phyloP scores from a whole-genome alignment of 2,329 filamentous ascomycete species.

The Diaporthe vexans region DNA sequence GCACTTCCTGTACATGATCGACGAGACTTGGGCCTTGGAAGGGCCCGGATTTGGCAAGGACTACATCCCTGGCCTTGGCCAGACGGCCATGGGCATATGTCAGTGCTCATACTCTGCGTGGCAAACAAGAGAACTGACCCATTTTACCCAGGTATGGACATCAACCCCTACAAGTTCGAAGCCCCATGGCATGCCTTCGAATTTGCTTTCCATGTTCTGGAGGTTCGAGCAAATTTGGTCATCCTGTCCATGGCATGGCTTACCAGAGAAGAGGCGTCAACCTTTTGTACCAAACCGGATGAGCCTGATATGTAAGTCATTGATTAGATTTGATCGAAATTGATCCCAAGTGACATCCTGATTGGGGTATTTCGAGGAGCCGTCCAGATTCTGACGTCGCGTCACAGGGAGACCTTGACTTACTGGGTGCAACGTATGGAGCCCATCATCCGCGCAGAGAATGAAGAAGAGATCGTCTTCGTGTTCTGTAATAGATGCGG shows the following conservation, averaged over 20 bases:
- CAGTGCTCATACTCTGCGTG: constrained; percentile 46
- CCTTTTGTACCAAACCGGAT: constrained; percentile 61
- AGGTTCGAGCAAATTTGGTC: constrained; percentile 70
- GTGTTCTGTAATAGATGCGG: constrained; percentile 81
- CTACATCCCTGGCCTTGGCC: constrained; percentile 62
- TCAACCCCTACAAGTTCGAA: constrained; percentile 70
- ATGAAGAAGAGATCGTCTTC: constrained; percentile 72
- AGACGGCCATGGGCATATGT: constrained; percentile 72
- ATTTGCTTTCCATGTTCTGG: constrained; percentile 70
- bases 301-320: constrained; percentile 71
- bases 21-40: constrained; percentile 74
- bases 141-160: constrained; percentile 63
- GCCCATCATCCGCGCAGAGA: constrained; percentile 69
- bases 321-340: too few species aligned
- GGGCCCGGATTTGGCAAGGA: constrained; percentile 49
- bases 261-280: constrained; percentile 66
- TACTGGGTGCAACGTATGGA: constrained; percentile 83
- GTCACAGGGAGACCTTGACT: constrained; percentile 70
- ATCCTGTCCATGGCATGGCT: constrained; percentile 86
- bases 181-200: constrained; percentile 64
- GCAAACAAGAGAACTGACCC: constrained; percentile 1
- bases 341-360: background rate
- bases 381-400: background rate
- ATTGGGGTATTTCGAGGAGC: background rate
- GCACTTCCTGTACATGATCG: constrained; percentile 69